A percentile compares a stretch with the other conserved stretches of the same genome.
phyloP scores from a whole-genome alignment of 179 eudicot species.

The Dionaea muscipula region DNA sequence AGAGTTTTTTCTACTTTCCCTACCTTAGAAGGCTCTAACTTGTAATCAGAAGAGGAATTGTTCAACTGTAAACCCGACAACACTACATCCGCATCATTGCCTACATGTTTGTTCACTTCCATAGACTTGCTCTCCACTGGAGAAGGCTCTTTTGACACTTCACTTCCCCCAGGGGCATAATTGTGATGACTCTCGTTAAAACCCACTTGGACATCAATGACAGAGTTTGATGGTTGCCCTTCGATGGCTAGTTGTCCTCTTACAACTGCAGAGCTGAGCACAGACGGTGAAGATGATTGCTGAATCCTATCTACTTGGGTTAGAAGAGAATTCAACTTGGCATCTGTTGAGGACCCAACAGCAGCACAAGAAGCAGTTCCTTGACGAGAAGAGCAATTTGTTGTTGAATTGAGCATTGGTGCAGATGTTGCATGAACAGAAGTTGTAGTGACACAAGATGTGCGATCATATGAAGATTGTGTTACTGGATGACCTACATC shows the following conservation, averaged over 20 bases:
- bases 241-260: constrained; percentile 22
- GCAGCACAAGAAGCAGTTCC: constrained; percentile 17
- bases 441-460: constrained; percentile 69
- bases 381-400: constrained; percentile 36
- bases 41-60: constrained; percentile 25
- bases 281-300: constrained; percentile 24
- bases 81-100: constrained; percentile 22
- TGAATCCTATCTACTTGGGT: constrained; percentile 20
- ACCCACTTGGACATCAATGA: constrained; percentile 17
- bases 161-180: constrained; percentile 18
- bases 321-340: constrained; percentile 17
- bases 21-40: constrained; percentile 38
- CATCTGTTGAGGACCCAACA: constrained; percentile 23
- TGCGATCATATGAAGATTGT: constrained; percentile 68
- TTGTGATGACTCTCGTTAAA: constrained; percentile 21
- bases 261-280: constrained; percentile 14
- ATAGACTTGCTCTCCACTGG: constrained; percentile 18
- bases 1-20: constrained; percentile 49
- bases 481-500: constrained; percentile 58
- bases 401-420: constrained; percentile 54
- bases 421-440: constrained; percentile 63
- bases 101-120: constrained; percentile 19
- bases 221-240: constrained; percentile 24
- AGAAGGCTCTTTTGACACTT: constrained; percentile 21
- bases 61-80: constrained; percentile 26